Evolutionary conservation across 2,329 filamentous ascomycete genomes (phyloP), one percentile per base, ranked within the genome.

Genomic region (Colletotrichum falcatum): DNA sequence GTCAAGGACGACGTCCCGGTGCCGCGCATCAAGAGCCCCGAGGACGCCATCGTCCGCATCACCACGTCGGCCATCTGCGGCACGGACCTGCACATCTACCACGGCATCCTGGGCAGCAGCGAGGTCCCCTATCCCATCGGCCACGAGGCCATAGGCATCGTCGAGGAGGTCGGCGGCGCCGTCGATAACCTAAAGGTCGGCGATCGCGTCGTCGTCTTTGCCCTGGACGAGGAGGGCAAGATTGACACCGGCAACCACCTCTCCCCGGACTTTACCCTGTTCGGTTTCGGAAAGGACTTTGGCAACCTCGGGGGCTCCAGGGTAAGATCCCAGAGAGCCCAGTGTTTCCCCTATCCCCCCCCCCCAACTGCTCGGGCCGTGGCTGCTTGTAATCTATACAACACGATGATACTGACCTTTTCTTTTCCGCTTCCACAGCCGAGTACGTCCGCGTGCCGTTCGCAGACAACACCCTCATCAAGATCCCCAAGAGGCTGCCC

Each of bases 401-500:
- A 30, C 30, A 20, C 7, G 18, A 20, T 12, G 9, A 53, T 33
- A 5, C 18, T 35, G 16, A 28, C 42, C n/a, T 39, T 0, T 39
- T 0, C 48, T 1, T n/a, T n/a, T n/a, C n/a, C n/a, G n/a, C n/a
- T n/a, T n/a, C 30, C 16, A 11, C n/a, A 74, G 76, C 76, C 66
- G 76, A 92, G 76, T 92, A 89, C 71, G 80, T 91, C 28, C 83
- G 89, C 3, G 87, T 92, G 1, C 90, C 90, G 0, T 91, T 87
- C 70, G 90, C 89, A 0, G 90, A 92, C 75, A 91, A 90, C 80
- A 91, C 91, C 71, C 87, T 87, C 8, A 78, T 92, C 35, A 86
- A 86, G 62, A 79, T 92, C 2, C 90, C 90, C 1, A 89, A 89
- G 0, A 89, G 81, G n/a, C 87, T 90, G 72, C 81, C 89, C 53